Evolutionary conservation across 2,329 filamentous ascomycete species (phyloP), one percentile per base, ranked within the genome.

Genomic region (Diaporthe velutina): DNA sequence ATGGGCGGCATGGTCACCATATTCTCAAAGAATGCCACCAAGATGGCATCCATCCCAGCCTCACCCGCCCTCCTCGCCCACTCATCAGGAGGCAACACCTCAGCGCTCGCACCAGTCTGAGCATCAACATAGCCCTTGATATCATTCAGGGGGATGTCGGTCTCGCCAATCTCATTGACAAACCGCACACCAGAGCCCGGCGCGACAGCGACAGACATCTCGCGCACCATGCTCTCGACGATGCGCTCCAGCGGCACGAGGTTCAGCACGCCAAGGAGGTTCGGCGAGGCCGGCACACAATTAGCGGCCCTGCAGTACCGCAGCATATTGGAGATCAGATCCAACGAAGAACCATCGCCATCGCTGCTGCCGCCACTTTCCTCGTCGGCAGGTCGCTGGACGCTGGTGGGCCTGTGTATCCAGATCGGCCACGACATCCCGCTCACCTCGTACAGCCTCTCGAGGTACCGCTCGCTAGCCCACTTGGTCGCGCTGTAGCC

Each of bases 401-500:
- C 74, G 72, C 71, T 73, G 0, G 73, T 73, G 10, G 80, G 78
- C 30, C 83, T 79, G 73, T 84, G 81, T 30, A 84, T 80, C 3
- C 54, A 74, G 0, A 83, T 77, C 0, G 78, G 78, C 61, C 61
- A 67, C 19, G 42, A 35, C 0, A 13, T 5, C 13, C 82, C 33
- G 2, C 76, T 77, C 2, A 71, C 57, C 7, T 66, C 35, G 10
- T 60, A 35, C 7, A 75, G 74, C 5, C 77, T 77, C 76, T 83
- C 82, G 1, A 85, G 78, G 54, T 80, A 77, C 0, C 70, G 40
- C 76, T 86, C 84, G 66, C 73, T 58, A 13, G 57, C 66, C 73
- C 73, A 74, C 38, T 74, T 74, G 0, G 79, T 75, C 0, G 82
- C 78, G 3, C 78, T 70, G 64, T 85, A 85, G 8, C 84, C 84